Evolutionary conservation across 208 protist species (phyloP).

Genomic region (Trichomonas tenax): DNA sequence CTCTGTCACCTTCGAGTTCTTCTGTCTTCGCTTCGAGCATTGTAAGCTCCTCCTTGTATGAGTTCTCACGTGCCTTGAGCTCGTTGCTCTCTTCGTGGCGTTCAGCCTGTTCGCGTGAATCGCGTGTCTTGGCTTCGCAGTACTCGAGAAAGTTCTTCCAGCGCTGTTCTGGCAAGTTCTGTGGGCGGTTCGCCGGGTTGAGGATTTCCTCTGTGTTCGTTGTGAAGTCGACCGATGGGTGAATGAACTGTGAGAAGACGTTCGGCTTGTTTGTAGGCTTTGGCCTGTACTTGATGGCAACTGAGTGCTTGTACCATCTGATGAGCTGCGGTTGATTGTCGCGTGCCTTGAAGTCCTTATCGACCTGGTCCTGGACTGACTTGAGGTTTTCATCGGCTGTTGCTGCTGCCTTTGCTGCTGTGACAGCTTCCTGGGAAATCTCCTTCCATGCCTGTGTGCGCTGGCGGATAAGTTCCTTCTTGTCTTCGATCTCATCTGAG

Average conservation of each 20-base stretch:
- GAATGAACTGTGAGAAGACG: not conserved
- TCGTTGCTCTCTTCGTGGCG: not conserved
- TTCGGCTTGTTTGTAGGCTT: not conserved
- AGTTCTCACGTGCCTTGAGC: not conserved
- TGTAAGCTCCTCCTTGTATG: not conserved
- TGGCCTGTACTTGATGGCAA: not conserved
- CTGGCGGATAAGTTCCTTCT: not conserved
- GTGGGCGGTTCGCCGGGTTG: not conserved
- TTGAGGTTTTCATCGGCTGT: not conserved
- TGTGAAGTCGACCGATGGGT: not conserved
- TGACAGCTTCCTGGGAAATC: not conserved
- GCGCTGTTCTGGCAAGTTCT: not conserved
- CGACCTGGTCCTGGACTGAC: not conserved
- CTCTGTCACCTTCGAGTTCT: not conserved
- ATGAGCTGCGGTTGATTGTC: not conserved
- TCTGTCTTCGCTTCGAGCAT: not conserved
- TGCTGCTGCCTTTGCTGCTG: not conserved
- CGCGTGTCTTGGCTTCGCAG: not conserved
- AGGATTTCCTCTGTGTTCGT: not conserved
- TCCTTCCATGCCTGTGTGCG: not conserved
- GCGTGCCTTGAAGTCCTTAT: not conserved
- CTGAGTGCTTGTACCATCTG: not conserved
- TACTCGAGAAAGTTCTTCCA: constrained; percentile 20
- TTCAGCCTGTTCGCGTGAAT: not conserved
- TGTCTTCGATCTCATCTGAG: not conserved